A percentile compares a stretch with the other conserved stretches of the same genome.
These are phyloP conservation scores for Starmerella vaccinii DNA, from an alignment of 805 yeast genomes.

Conservation along the genomic window DNA sequence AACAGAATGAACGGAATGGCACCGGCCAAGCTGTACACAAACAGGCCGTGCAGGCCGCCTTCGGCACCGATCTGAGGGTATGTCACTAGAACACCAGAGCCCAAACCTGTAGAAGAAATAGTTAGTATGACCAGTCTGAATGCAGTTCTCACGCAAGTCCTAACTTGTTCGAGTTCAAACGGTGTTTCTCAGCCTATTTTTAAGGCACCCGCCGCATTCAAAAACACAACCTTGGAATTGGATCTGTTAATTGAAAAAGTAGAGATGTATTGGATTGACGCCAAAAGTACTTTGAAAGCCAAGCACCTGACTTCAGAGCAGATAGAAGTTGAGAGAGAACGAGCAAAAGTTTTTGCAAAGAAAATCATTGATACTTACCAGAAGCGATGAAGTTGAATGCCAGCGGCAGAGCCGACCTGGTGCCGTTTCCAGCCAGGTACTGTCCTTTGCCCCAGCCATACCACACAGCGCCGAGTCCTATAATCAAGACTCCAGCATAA, in stretches of 20 bases:
- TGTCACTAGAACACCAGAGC: slow-evolving; percentile 78
- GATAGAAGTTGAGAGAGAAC: background rate
- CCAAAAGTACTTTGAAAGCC: background rate
- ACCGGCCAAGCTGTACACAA: slow-evolving; percentile 70
- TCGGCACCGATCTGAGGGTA: slow-evolving; percentile 78
- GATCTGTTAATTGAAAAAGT: background rate
- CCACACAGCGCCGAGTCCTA: slow-evolving; percentile 55
- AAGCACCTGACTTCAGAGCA: background rate
- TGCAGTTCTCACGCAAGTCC: slow-evolving; percentile 68
- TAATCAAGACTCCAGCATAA: slow-evolving; percentile 43
- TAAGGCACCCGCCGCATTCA: slow-evolving; percentile 21
- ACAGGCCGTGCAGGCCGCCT: slow-evolving; percentile 76
- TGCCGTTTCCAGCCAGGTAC: slow-evolving; percentile 68
- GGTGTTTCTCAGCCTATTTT: slow-evolving; percentile 58
- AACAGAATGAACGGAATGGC: slow-evolving; percentile 79
- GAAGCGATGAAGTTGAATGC: slow-evolving; percentile 85
- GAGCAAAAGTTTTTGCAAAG: background rate
- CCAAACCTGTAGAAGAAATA: slow-evolving; percentile 47
- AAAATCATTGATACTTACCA: slow-evolving; percentile 36
- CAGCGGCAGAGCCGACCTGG: slow-evolving; percentile 69
- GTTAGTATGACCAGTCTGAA: slow-evolving; percentile 22
- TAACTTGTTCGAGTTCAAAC: slow-evolving; percentile 72
- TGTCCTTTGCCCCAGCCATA: slow-evolving; percentile 41
- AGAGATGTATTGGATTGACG: background rate
- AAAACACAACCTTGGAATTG: background rate